Percentiles rank a stretch among this genome's conserved stretches.
These are phyloP conservation scores for Boletus eberwhitei DNA, from an alignment of 768 basidiomycete species.

Conservation along the genomic window DNA sequence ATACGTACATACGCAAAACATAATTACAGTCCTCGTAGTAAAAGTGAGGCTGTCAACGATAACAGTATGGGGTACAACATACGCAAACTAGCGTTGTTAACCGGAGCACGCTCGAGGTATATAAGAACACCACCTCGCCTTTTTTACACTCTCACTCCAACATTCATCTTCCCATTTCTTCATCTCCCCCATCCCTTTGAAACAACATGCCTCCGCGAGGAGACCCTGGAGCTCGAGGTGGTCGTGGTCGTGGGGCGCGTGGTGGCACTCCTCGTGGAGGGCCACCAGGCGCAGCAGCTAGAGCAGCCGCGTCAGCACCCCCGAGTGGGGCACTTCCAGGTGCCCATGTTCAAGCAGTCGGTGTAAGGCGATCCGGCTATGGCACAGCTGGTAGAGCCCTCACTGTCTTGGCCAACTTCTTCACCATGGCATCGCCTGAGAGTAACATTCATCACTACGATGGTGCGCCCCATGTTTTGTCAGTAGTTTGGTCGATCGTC, in stretches of 20 bases:
- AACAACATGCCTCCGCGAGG: conserved; percentile 39
- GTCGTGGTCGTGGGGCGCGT: conserved; percentile 25
- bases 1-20: conserved; percentile 5
- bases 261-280: conserved; percentile 31
- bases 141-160: conserved; percentile 12
- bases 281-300: conserved; percentile 18
- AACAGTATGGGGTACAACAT: conserved; percentile 15
- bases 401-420: conserved; percentile 56
- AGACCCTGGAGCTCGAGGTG: conserved; percentile 24
- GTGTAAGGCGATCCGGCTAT: conserved; percentile 65
- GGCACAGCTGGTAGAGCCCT: conserved; percentile 52
- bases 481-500: conserved; percentile 1
- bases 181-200: not conserved
- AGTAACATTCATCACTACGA: conserved; percentile 75
- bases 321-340: conserved; percentile 33
- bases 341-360: conserved; percentile 49
- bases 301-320: conserved; percentile 21
- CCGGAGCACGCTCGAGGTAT: conserved; percentile 10
- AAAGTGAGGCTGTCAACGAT: not conserved
- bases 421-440: conserved; percentile 57
- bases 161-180: conserved; percentile 14
- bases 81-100: conserved; percentile 20
- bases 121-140: conserved; percentile 18
- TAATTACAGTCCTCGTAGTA: not conserved
- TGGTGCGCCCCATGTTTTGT: conserved; percentile 47